Evolutionary conservation across 2,329 filamentous ascomycete species (phyloP).

Genomic region (Zymoseptoria tritici): DNA sequence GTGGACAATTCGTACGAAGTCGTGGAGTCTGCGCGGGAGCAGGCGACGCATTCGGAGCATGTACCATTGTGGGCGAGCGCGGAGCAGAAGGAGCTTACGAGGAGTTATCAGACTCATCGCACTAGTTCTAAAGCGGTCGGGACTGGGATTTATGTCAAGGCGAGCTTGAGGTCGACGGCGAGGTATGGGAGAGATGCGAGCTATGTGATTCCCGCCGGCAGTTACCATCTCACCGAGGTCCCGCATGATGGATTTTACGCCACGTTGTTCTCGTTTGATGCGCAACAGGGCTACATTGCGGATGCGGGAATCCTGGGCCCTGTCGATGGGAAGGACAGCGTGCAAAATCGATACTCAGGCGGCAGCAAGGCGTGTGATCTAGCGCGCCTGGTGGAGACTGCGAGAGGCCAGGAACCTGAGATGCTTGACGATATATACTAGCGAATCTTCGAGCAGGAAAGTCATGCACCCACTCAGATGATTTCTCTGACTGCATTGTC

Average conservation of each 20-base stretch:
- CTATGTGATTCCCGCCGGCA: constrained; percentile 28
- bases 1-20: constrained; percentile 25
- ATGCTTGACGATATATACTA: too few species aligned
- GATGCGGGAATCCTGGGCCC: constrained; percentile 31
- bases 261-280: constrained; percentile 34
- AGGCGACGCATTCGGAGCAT: constrained; percentile 6
- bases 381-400: too few species aligned
- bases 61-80: constrained; percentile 1
- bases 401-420: too few species aligned
- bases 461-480: too few species aligned
- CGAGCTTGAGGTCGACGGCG: not conserved
- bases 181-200: constrained; percentile 2
- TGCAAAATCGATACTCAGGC: not conserved
- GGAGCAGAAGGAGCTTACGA: not conserved
- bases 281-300: constrained; percentile 25
- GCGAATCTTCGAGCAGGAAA: too few species aligned
- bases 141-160: constrained; percentile 2
- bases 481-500: too few species aligned
- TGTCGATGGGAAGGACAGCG: constrained; percentile 12
- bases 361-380: not conserved
- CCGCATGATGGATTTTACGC: constrained; percentile 27
- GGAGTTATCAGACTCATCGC: constrained; percentile 6
- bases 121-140: constrained; percentile 2
- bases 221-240: constrained; percentile 28
- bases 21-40: constrained; percentile 16